These are phyloP conservation scores for Pseudovirgaria hyperparasitica DNA, from an alignment of 2,329 filamentous ascomycete genomes.

Conservation along the genomic window DNA sequence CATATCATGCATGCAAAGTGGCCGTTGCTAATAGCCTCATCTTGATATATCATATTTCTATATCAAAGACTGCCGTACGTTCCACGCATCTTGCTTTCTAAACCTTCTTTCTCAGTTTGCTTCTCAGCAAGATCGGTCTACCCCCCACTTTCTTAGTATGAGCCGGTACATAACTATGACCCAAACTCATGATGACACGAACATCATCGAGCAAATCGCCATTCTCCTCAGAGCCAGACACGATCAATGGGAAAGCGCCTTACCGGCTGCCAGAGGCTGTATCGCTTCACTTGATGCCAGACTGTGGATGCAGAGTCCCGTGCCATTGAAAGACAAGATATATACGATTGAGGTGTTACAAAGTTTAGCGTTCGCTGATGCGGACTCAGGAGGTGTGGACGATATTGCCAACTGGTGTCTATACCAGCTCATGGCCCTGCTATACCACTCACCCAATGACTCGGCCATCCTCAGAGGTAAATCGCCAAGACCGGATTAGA, in stretches of 20 bases:
- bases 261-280: conserved; percentile 22
- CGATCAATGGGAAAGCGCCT: conserved; percentile 2
- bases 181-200: too few relatives aligned
- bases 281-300: conserved; percentile 26
- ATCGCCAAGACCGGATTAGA: conserved; percentile 6
- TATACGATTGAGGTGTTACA: conserved; percentile 35
- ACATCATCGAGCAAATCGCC: too few relatives aligned
- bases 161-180: too few relatives aligned
- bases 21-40: too few relatives aligned
- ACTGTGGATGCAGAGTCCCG: conserved; percentile 23
- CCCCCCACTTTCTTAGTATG: too few relatives aligned
- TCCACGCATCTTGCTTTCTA: too few relatives aligned
- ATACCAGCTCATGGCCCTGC: conserved; percentile 32
- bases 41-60: too few relatives aligned
- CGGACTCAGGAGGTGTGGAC: conserved; percentile 30
- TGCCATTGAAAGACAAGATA: conserved; percentile 24
- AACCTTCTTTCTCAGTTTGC: too few relatives aligned
- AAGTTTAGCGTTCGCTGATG: conserved; percentile 36
- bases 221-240: too few relatives aligned
- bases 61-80: too few relatives aligned
- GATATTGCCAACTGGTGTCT: conserved; percentile 40
- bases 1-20: too few relatives aligned
- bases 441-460: conserved; percentile 32
- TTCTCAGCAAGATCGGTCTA: too few relatives aligned
- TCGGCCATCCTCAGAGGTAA: conserved; percentile 30